Evolutionary conservation across 2,329 filamentous ascomycete species (phyloP).

Genomic region (Alternaria novae-zelandiae): DNA sequence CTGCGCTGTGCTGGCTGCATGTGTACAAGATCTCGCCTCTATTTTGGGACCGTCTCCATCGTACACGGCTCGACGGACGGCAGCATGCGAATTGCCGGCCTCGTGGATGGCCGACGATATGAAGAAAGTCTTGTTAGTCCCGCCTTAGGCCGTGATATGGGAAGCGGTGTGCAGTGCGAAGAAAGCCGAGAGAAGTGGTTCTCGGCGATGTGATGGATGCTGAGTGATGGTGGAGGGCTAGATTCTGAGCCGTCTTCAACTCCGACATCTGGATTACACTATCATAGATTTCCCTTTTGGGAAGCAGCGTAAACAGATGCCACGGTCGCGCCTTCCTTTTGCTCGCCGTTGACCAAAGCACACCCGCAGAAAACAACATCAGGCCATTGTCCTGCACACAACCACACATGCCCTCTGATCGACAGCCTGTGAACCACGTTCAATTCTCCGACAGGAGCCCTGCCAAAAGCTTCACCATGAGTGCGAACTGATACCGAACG

Average conservation of each 20-base stretch:
- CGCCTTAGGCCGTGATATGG: constrained; percentile 36
- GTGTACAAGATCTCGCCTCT: constrained; percentile 29
- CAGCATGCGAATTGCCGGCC: constrained; percentile 13
- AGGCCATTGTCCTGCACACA: constrained; percentile 38
- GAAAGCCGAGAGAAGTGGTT: constrained; percentile 12
- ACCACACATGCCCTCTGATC: constrained; percentile 6
- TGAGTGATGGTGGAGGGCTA: constrained; percentile 18
- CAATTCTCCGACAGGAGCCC: constrained; percentile 12
- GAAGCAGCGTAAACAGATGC: constrained; percentile 21
- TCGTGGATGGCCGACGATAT: constrained; percentile 16
- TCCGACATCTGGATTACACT: neutral
- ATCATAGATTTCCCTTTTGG: constrained; percentile 21
- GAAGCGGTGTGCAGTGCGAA: constrained; percentile 29
- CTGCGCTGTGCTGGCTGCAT: constrained; percentile 29
- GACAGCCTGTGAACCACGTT: neutral
- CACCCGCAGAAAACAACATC: constrained; percentile 34
- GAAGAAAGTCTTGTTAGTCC: constrained; percentile 18
- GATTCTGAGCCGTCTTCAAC: neutral
- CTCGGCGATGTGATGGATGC: constrained; percentile 18
- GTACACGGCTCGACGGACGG: constrained; percentile 6
- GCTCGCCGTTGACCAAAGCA: constrained; percentile 3
- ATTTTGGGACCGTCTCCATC: constrained; percentile 29
- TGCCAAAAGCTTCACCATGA: constrained; percentile 19
- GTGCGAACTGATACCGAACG: constrained; percentile 33
- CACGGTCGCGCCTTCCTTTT: neutral